Percentiles rank a stretch among this genome's conserved stretches.
Evolutionary conservation across 441 rosid species (phyloP).

Genomic region (Sinapis alba): DNA sequence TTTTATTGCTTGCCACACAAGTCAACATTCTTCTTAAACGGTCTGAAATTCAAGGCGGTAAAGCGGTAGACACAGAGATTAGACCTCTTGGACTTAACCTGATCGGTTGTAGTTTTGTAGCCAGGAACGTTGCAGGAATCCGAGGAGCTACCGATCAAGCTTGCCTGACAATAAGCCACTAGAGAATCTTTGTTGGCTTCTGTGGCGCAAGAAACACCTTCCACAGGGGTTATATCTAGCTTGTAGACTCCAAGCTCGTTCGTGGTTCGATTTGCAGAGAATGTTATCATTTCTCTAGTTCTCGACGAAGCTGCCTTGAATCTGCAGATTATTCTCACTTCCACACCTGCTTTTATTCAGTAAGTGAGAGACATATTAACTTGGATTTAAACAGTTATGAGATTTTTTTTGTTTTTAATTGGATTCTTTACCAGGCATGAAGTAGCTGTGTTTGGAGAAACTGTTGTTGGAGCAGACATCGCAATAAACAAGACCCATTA

Average conservation of each 20-base stretch:
- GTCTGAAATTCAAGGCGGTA: conserved; percentile 72
- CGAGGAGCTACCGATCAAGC: conserved; percentile 62
- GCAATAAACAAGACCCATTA: conserved; percentile 92
- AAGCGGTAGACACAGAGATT: conserved; percentile 83
- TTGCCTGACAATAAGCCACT: conserved; percentile 69
- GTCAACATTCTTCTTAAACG: conserved; percentile 57
- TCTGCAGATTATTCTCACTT: conserved; percentile 80
- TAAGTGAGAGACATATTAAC: not conserved
- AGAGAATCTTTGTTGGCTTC: conserved; percentile 48
- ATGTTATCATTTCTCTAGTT: conserved; percentile 63
- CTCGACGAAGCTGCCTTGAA: conserved; percentile 63
- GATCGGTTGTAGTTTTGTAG: conserved; percentile 71
- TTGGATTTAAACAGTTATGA: not conserved
- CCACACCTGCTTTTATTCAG: conserved; percentile 68
- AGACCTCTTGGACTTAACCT: conserved; percentile 63
- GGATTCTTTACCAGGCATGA: conserved; percentile 62
- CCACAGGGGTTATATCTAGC: conserved; percentile 76
- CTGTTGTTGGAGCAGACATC: conserved; percentile 94
- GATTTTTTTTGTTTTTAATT: conserved; percentile 30
- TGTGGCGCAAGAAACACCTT: conserved; percentile 51
- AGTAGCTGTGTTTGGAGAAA: conserved; percentile 94
- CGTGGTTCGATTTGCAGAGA: conserved; percentile 90
- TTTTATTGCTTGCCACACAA: conserved; percentile 57
- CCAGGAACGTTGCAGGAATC: conserved; percentile 83
- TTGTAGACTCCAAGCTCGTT: conserved; percentile 75